A percentile compares a stretch with the other conserved stretches of the same genome.
Evolutionary conservation across 306 rosid genomes (phyloP).

Genomic region (Begonia loranthoides): DNA sequence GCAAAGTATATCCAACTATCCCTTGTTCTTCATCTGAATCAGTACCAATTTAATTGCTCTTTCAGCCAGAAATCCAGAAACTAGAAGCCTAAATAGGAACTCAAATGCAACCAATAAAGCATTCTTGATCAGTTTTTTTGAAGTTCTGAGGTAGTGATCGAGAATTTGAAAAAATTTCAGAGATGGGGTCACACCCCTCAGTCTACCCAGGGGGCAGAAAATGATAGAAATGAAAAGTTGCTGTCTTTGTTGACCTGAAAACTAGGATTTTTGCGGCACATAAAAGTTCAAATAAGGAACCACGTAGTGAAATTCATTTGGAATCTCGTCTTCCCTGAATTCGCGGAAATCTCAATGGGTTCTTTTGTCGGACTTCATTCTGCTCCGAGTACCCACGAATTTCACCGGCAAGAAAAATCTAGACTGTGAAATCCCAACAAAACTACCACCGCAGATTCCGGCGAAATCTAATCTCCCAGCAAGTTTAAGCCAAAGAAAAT

Average conservation of each 20-base stretch:
- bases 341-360: slow-evolving; percentile 1
- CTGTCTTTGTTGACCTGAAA: neutral
- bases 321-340: slow-evolving; percentile 4
- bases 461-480: neutral
- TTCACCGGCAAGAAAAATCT: slow-evolving; percentile 1
- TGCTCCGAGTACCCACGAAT: neutral
- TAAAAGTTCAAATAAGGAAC: neutral
- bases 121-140: no score
- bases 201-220: neutral
- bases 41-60: no score
- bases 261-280: neutral
- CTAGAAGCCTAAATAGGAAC: no score
- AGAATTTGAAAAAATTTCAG: no score
- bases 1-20: slow-evolving; percentile 14
- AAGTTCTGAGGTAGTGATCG: no score
- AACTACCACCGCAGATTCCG: slow-evolving; percentile 2
- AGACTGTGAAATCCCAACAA: neutral
- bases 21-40: no score
- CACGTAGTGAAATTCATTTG: neutral
- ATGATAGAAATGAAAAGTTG: neutral
- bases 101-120: no score
- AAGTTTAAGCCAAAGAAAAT: no score
- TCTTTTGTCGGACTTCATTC: neutral
- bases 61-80: no score
- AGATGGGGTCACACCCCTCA: neutral